Evolutionary conservation across 768 basidiomycete genomes (phyloP), one percentile per base, ranked within the genome.

Genomic region (Podaxis rugospora): DNA sequence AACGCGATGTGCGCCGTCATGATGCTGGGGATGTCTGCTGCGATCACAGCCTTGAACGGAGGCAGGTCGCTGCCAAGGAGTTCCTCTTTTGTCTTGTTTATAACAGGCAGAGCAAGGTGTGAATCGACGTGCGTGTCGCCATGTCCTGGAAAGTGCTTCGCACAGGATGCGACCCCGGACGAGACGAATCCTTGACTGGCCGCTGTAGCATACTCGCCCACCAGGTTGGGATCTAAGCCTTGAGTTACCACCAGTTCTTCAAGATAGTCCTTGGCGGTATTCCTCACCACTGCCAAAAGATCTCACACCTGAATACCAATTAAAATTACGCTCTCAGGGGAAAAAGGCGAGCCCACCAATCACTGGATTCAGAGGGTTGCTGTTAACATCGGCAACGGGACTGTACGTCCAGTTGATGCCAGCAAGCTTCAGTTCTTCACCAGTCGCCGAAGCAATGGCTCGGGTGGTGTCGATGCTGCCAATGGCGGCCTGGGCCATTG

Each of bases 1-100:
- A 89, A 75, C 2, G 88, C 86, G 80, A 89, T 88, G 68, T 90
- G 88, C 0, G 86, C 88, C 0, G 86, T 83, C 89, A 90, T 90
- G 55, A 90, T 77, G 25, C 80, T 86, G 0, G 85, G 79, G 1
- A 85, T 65, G 5, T 72, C 66, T 3, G 65, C 64, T 21, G 73
- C 62, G 42, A 84, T 75, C 44, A 85, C 73, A 3, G 71, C 68
- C 39, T 70, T 68, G 75, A 90, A 90, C 0, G 88, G 86, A 0
- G 83, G 73, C 10, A 90, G 75, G 66, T 89, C 89, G 5, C 74
- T 80, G 37, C 67, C 52, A 14, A 67, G 51, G 1, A 90, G 72
- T 58, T 79, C 71, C 5, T 69, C 57, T 21, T 72, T 73, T 1
- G 76, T 71, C 61, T 88, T 88, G 55, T 71, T 69, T 66, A 90